Conservation (phyloP, 495 filamentous ascomycete genomes). For the Annulohypoxylon moriforme region DNA sequence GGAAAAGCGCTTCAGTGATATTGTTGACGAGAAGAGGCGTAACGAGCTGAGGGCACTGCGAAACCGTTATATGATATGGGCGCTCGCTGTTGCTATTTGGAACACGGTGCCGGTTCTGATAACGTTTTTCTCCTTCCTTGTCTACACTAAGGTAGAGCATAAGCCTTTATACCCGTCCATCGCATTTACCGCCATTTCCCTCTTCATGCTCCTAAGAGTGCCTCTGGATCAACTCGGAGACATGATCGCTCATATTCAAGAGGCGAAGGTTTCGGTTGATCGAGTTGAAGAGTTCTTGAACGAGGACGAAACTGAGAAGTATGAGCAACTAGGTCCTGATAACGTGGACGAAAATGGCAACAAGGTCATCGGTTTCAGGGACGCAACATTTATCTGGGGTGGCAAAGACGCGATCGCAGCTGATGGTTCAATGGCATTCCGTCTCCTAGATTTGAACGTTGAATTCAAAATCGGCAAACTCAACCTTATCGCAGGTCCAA, state of each 20-base stretch:
- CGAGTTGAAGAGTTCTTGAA: conserved; percentile 95
- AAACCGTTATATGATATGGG: conserved; percentile 89
- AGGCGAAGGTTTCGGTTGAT: conserved; percentile 95
- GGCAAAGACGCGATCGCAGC: conserved; percentile 69
- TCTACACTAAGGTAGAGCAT: conserved; percentile 91
- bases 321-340: conserved; percentile 78
- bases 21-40: conserved; percentile 87
- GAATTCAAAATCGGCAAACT: conserved; percentile 81
- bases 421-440: conserved; percentile 76
- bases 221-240: conserved; percentile 97
- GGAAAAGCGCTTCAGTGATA: conserved; percentile 89
- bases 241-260: conserved; percentile 98
- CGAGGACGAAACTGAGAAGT: conserved; percentile 97
- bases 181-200: conserved; percentile 94
- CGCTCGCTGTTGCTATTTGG: conserved; percentile 91
- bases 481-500: conserved; percentile 92
- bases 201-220: conserved; percentile 94
- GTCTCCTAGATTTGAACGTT: conserved; percentile 81
- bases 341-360: conserved; percentile 69
- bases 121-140: conserved; percentile 92
- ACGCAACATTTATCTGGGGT: conserved; percentile 91
- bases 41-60: conserved; percentile 83
- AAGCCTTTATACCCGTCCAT: conserved; percentile 92
- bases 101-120: conserved; percentile 95
- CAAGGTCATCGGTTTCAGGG: conserved; percentile 81